Evolutionary conservation across 805 yeast species (phyloP).

Genomic region (Kazachstania taianensis): DNA sequence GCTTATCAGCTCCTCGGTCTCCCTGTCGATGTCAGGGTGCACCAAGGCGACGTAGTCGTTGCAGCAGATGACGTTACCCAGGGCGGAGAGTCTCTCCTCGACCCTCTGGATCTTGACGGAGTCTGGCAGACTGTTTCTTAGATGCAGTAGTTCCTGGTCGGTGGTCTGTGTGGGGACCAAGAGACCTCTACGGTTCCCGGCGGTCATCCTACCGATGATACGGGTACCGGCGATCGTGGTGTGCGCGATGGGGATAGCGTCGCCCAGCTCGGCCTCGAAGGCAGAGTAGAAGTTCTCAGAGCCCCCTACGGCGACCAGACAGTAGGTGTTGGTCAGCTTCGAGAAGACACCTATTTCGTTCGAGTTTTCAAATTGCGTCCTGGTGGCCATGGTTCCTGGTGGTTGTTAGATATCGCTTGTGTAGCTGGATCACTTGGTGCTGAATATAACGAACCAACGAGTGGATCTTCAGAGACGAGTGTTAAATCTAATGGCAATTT

Average conservation of each 20-base stretch:
- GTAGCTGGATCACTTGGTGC: too few relatives aligned
- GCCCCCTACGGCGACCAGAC: conserved; percentile 94
- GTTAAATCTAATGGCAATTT: too few relatives aligned
- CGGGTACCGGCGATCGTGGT: conserved; percentile 98
- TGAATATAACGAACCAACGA: too few relatives aligned
- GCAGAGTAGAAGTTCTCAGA: conserved; percentile 84
- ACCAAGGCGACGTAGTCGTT: conserved; percentile 98
- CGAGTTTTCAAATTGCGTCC: conserved; percentile 76
- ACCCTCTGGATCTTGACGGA: conserved; percentile 92
- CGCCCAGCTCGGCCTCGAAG: conserved; percentile 95
- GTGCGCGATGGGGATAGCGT: conserved; percentile 90
- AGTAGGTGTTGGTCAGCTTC: conserved; percentile 91
- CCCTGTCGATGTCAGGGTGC: conserved; percentile 98
- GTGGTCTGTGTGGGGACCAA: conserved; percentile 96
- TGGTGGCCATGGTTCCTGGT: conserved; percentile 43
- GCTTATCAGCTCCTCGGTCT: conserved; percentile 95
- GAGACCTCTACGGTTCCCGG: conserved; percentile 95
- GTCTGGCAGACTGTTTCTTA: conserved; percentile 94
- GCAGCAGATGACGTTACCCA: conserved; percentile 97
- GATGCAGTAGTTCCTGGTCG: conserved; percentile 95
- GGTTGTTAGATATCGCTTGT: neutral
- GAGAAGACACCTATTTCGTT: conserved; percentile 91
- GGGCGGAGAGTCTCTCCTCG: conserved; percentile 92
- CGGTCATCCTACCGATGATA: conserved; percentile 95
- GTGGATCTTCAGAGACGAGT: too few relatives aligned